Conservation (phyloP, 2,329 filamentous ascomycete species). For the Aspergillus phoenicis region DNA sequence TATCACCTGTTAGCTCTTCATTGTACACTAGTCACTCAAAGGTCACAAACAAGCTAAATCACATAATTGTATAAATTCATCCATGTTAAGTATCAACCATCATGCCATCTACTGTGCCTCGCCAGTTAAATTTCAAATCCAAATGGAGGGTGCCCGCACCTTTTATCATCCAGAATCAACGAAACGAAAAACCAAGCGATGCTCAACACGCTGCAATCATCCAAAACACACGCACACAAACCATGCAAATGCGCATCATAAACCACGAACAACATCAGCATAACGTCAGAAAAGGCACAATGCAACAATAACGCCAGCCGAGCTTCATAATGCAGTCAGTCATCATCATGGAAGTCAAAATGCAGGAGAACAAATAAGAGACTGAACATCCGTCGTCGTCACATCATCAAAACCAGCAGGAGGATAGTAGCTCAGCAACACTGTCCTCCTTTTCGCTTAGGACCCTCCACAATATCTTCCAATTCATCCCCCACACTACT, state of each 20-base stretch:
- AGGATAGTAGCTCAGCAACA: slow-evolving; percentile 43
- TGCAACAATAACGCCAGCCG: neutral
- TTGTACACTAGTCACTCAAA: too few species aligned
- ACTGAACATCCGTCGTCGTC: neutral
- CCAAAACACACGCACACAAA: neutral
- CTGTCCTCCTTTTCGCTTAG: slow-evolving; percentile 38
- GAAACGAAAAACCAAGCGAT: neutral
- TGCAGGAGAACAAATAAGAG: neutral
- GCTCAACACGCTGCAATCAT: neutral
- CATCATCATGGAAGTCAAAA: neutral
- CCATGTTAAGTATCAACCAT: too few species aligned
- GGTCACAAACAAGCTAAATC: neutral
- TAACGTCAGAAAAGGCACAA: neutral
- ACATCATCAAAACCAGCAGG: neutral
- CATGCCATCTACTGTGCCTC: neutral
- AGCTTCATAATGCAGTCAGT: neutral
- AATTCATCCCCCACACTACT: slow-evolving; percentile 45
- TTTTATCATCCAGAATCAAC: neutral
- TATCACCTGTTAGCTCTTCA: too few species aligned
- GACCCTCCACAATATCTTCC: slow-evolving; percentile 34
- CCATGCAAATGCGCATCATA: neutral
- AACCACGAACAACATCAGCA: neutral
- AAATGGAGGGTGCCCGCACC: neutral
- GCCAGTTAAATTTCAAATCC: neutral
- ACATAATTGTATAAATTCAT: neutral